These are phyloP conservation scores for Hypholoma fasciculare DNA, from an alignment of 768 basidiomycete species.

Conservation along the genomic window DNA sequence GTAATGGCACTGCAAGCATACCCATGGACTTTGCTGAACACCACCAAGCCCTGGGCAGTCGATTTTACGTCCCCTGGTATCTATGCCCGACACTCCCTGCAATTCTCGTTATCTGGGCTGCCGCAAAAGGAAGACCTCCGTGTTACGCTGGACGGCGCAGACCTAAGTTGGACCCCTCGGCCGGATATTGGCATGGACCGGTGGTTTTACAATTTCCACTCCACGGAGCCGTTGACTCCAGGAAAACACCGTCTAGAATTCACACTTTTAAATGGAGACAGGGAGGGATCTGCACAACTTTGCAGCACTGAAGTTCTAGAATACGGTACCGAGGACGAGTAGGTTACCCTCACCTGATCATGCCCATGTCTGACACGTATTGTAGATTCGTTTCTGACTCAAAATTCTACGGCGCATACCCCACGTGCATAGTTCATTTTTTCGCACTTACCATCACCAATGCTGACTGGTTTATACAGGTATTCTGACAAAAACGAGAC, in stretches of 20 bases:
- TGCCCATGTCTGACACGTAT: background rate
- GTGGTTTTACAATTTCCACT: constrained; percentile 71
- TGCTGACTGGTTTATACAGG: constrained; percentile 30
- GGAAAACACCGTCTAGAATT: constrained; percentile 66
- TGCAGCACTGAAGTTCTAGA: constrained; percentile 77
- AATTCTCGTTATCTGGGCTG: constrained; percentile 75
- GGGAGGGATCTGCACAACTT: constrained; percentile 64
- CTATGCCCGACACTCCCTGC: constrained; percentile 60
- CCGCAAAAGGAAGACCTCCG: constrained; percentile 51
- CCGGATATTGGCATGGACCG: constrained; percentile 63
- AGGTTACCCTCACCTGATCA: constrained; percentile 19
- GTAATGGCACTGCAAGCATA: constrained; percentile 77
- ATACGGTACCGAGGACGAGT: constrained; percentile 67
- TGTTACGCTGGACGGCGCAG: constrained; percentile 59
- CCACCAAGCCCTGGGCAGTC: constrained; percentile 55
- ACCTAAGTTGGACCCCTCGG: constrained; percentile 60
- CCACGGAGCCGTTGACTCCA: constrained; percentile 34
- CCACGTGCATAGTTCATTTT: constrained; percentile 53
- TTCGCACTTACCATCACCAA: background rate
- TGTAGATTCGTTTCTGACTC: constrained; percentile 58
- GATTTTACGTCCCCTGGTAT: constrained; percentile 63
- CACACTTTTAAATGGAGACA: constrained; percentile 43
- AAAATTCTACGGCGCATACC: constrained; percentile 67
- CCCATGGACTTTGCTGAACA: constrained; percentile 74
- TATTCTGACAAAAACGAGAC: constrained; percentile 66